Conservation (phyloP, 2,329 filamentous ascomycete species). For the Penicillium sp. region DNA sequence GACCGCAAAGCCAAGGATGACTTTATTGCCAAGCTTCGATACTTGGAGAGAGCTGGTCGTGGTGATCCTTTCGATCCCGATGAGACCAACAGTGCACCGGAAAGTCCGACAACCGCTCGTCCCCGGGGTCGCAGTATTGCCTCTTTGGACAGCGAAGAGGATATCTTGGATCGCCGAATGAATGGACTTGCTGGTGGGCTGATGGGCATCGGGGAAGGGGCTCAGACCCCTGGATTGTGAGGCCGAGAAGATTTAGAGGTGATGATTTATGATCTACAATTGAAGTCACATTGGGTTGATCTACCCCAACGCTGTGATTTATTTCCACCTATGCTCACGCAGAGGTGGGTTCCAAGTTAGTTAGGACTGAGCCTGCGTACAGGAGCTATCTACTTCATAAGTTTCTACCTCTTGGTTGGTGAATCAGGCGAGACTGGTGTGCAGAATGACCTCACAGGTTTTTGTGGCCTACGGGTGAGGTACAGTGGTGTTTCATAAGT, state of each 20-base stretch:
- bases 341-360: too few relatives aligned
- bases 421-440: too few relatives aligned
- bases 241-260: background rate
- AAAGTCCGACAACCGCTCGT: constrained; percentile 21
- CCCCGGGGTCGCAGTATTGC: constrained; percentile 49
- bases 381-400: too few relatives aligned
- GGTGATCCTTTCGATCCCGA: constrained; percentile 15
- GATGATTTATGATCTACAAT: constrained; percentile 7
- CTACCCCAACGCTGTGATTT: too few relatives aligned
- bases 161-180: constrained; percentile 59
- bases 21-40: constrained; percentile 24
- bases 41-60: constrained; percentile 15
- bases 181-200: constrained; percentile 55
- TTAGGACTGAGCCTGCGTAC: too few relatives aligned
- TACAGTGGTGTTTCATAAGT: too few relatives aligned
- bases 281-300: too few relatives aligned
- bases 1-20: constrained; percentile 11
- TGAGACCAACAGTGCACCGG: constrained; percentile 22
- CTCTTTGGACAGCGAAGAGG: constrained; percentile 59
- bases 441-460: too few relatives aligned
- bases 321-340: too few relatives aligned
- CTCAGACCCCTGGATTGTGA: constrained; percentile 34
- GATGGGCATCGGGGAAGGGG: constrained; percentile 48
- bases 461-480: too few relatives aligned
- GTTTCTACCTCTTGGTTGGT: too few relatives aligned